These are phyloP conservation scores for Margaritispora aquatica DNA, from an alignment of 495 filamentous ascomycete species.

Conservation along the genomic window DNA sequence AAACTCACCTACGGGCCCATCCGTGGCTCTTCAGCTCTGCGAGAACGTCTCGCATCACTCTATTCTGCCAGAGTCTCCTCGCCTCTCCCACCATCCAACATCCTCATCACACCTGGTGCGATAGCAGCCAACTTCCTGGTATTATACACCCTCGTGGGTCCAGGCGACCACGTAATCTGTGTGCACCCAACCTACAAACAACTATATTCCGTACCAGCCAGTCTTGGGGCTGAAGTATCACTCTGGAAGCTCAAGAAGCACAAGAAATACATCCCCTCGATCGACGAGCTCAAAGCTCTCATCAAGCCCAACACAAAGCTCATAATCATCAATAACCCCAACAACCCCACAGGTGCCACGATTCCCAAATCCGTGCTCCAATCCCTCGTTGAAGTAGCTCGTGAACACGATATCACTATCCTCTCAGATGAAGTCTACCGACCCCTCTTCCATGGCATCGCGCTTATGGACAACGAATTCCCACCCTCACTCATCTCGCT, in stretches of 20 bases:
- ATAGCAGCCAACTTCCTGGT: conserved; percentile 79
- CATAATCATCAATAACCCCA: conserved; percentile 67
- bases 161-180: conserved; percentile 84
- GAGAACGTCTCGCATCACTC: conserved; percentile 55
- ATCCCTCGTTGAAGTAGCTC: conserved; percentile 58
- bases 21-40: conserved; percentile 57
- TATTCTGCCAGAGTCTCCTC: conserved; percentile 52
- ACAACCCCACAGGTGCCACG: conserved; percentile 80
- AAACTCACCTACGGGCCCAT: conserved; percentile 68
- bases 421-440: conserved; percentile 83
- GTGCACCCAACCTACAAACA: conserved; percentile 91
- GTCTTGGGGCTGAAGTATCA: conserved; percentile 74
- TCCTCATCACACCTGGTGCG: conserved; percentile 75
- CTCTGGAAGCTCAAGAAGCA: conserved; percentile 67
- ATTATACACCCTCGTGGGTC: conserved; percentile 67
- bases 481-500: conserved; percentile 67
- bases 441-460: conserved; percentile 69
- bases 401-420: conserved; percentile 55
- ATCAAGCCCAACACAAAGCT: conserved; percentile 71
- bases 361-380: conserved; percentile 55
- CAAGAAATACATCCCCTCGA: conserved; percentile 60
- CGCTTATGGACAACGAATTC: conserved; percentile 40
- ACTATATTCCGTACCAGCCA: conserved; percentile 69
- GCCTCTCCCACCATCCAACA: conserved; percentile 52
- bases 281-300: conserved; percentile 58